A percentile compares a stretch with the other conserved stretches of the same genome.
Conservation (phyloP, 2,329 filamentous ascomycete genomes). For the Exophiala spinifera region DNA sequence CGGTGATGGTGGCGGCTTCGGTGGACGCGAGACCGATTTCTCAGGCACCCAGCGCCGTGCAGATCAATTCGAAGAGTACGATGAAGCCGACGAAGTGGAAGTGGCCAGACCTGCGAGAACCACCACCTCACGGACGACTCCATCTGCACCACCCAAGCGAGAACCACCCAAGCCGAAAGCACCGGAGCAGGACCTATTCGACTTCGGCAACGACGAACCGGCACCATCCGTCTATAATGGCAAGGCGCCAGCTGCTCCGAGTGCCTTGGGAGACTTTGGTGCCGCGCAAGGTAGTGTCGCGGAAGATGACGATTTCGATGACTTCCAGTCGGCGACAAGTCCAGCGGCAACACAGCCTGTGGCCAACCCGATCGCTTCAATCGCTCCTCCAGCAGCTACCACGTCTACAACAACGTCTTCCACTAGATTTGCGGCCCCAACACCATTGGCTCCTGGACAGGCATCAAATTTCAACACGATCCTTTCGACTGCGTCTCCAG, state of each 20-base stretch:
- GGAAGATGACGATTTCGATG: slow-evolving; percentile 88
- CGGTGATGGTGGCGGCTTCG: slow-evolving; percentile 93
- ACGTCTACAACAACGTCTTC: slow-evolving; percentile 47
- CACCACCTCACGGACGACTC: slow-evolving; percentile 16
- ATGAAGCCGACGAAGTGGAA: slow-evolving; percentile 82
- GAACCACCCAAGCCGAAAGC: slow-evolving; percentile 67
- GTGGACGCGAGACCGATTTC: slow-evolving; percentile 72
- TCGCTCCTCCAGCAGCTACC: slow-evolving; percentile 45
- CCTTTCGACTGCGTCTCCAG: slow-evolving; percentile 64
- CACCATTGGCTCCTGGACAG: slow-evolving; percentile 80
- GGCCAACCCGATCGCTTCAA: slow-evolving; percentile 37
- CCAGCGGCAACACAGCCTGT: slow-evolving; percentile 42
- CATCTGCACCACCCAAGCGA: slow-evolving; percentile 36
- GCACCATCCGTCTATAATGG: slow-evolving; percentile 45
- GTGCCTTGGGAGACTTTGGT: slow-evolving; percentile 43
- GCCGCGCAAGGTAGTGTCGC: slow-evolving; percentile 42
- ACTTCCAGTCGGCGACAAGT: slow-evolving; percentile 85
- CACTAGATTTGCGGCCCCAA: slow-evolving; percentile 74
- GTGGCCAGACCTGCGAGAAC: slow-evolving; percentile 40
- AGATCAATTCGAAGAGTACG: slow-evolving; percentile 92
- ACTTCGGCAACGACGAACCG: slow-evolving; percentile 80
- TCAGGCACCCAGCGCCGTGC: slow-evolving; percentile 59
- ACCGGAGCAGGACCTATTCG: slow-evolving; percentile 88
- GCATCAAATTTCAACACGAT: slow-evolving; percentile 77
- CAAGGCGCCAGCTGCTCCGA: slow-evolving; percentile 41